Evolutionary conservation across 306 rosid species (phyloP).

Genomic region (Castanea mollissima): DNA sequence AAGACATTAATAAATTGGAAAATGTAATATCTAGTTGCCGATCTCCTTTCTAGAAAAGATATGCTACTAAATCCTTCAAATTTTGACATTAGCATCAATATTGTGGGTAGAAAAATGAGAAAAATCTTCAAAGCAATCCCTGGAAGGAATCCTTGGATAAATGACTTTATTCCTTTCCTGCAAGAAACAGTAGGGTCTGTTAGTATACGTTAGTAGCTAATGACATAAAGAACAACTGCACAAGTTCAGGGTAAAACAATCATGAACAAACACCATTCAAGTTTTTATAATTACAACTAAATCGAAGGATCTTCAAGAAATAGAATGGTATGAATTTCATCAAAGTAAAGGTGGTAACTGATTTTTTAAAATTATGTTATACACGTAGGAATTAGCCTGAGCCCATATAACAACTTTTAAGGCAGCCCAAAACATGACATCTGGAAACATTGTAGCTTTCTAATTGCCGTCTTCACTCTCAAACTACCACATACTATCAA

Average conservation of each 20-base stretch:
- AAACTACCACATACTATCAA: background rate
- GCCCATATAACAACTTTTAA: background rate
- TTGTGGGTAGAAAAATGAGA: slow-evolving; percentile 75
- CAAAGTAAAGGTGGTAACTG: background rate
- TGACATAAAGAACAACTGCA: background rate
- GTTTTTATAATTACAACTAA: background rate
- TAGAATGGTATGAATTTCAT: background rate
- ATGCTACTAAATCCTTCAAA: slow-evolving; percentile 78
- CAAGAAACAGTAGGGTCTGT: slow-evolving; percentile 19
- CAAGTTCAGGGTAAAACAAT: background rate
- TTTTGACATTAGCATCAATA: slow-evolving; percentile 93
- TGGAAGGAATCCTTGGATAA: slow-evolving; percentile 97
- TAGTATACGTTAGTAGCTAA: background rate
- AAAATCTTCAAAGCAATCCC: slow-evolving; percentile 94
- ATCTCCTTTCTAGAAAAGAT: slow-evolving; percentile 80
- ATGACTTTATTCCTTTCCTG: slow-evolving; percentile 68
- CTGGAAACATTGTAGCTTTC: background rate
- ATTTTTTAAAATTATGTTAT: background rate
- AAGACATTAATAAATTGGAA: slow-evolving; percentile 88
- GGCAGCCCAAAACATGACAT: background rate
- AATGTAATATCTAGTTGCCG: slow-evolving; percentile 81
- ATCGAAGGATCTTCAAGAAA: background rate
- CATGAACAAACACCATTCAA: background rate
- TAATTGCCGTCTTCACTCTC: background rate
- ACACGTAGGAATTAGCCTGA: background rate